Base-by-base conservation (phyloP, 139 green algal genomes). In the Coccomyxa sp. region DNA sequence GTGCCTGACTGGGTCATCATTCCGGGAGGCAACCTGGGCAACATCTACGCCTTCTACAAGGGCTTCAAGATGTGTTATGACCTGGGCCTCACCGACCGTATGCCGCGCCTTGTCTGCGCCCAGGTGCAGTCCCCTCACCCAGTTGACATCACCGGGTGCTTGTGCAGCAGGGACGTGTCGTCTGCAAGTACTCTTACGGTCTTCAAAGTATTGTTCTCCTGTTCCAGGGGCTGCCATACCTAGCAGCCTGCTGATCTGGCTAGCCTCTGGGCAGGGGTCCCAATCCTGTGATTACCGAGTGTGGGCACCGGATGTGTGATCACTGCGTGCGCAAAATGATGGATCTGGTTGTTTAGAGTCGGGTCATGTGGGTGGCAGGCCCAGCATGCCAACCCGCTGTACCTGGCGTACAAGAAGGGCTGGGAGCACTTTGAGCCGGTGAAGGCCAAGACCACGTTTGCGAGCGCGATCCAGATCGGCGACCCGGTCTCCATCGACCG, bases 31-130 rank as follows among this genome's bases (percentile, higher is more conserved):
- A 99, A 99, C 93, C 92, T 99, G 57, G 97, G 97, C 86, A 99
- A 99, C 94, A 94, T 99, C 77, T 99, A 99, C 87, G 97, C 97
- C 18, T 99, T 99, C 86, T 99, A 99, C 95, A 99, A 99, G 91
- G 94, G 94, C 60, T 97, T 97, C 87, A 89, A 94, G 81, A 94
- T 97, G 94, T 94, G 89, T 90, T 91, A 90, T 84, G 97, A 99
- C 38, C 91, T 99, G 79, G 97, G 97, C 51, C 89, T 99, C 51
- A 90, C 95, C 17, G 91, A 98, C 88, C 82, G 87, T 21, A 92
- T 99, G 75, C 97, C 97, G 4, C 91, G 97, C n/a, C 88, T 99
- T 81, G 97, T 99, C 31, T 92, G 90, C 59, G 93, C 94, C 25
- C 88, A 93, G 81, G 74, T 87, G 79, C 14, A 51, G 38, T 51